Conservation (phyloP, 208 protist species). For the Crithidia brevicula region DNA sequence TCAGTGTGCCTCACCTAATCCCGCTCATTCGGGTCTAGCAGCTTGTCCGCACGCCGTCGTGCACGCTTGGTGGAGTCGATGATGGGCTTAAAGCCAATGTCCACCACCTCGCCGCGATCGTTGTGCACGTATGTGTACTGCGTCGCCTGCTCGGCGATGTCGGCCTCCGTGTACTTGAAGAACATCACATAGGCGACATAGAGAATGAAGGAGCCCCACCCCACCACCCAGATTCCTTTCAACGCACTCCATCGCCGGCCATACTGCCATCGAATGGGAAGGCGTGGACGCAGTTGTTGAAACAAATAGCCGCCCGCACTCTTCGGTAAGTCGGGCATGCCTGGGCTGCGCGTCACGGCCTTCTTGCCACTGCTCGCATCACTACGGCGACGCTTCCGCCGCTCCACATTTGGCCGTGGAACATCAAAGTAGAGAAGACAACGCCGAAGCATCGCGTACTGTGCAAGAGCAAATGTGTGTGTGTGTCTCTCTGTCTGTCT, state of each 20-base stretch:
- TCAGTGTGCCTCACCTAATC: constrained; percentile 20
- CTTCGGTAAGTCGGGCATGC: constrained; percentile 77
- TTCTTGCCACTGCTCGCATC: constrained; percentile 25
- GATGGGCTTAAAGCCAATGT: constrained; percentile 87
- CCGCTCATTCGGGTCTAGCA: constrained; percentile 65
- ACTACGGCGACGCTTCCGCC: constrained; percentile 40
- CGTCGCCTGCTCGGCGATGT: constrained; percentile 71
- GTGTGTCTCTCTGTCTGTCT: no score
- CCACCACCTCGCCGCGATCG: constrained; percentile 77
- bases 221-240: constrained; percentile 60
- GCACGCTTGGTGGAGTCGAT: constrained; percentile 75
- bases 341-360: constrained; percentile 25
- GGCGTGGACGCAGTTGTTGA: constrained; percentile 72
- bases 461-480: no score
- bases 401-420: constrained; percentile 68
- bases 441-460: constrained; percentile 33
- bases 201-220: constrained; percentile 54
- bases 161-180: constrained; percentile 74
- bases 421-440: constrained; percentile 14
- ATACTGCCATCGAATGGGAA: constrained; percentile 86
- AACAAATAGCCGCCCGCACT: constrained; percentile 86
- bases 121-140: constrained; percentile 88
- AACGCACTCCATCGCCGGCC: constrained; percentile 83
- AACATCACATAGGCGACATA: constrained; percentile 81
- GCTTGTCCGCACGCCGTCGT: constrained; percentile 49